These are phyloP conservation scores for Aspergillus pseudotamarii DNA, from an alignment of 2,329 filamentous ascomycete genomes.

Conservation along the genomic window DNA sequence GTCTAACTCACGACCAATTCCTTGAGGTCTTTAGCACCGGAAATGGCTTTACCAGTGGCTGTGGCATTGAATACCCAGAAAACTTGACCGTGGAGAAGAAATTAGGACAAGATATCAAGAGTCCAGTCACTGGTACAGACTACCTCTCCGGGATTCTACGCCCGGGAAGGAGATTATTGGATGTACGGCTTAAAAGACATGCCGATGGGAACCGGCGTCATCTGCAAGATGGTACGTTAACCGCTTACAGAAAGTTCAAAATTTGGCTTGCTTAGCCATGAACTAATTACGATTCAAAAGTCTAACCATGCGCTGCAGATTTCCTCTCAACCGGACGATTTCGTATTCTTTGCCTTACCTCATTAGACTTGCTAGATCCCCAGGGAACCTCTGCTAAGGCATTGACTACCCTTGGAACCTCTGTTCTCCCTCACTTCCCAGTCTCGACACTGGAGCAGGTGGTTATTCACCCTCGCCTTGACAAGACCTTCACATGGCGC, in stretches of 20 bases:
- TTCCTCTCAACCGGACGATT: conserved; percentile 42
- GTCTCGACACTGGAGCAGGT: conserved; percentile 36
- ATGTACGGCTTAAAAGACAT: conserved; percentile 38
- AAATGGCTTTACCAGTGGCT: conserved; percentile 43
- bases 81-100: conserved; percentile 32
- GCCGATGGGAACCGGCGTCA: conserved; percentile 40
- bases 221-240: conserved; percentile 38
- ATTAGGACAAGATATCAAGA: conserved; percentile 11
- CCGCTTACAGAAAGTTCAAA: background rate
- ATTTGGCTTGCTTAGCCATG: background rate
- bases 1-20: conserved; percentile 39
- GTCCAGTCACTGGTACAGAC: conserved; percentile 35
- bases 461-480: conserved; percentile 35
- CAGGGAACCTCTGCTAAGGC: conserved; percentile 29
- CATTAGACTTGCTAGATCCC: conserved; percentile 36
- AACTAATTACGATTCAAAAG: no score
- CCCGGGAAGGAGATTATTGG: conserved; percentile 39
- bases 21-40: conserved; percentile 40
- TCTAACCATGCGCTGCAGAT: conserved; percentile 23
- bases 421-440: conserved; percentile 30
- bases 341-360: conserved; percentile 39
- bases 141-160: conserved; percentile 38
- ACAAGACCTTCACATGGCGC: conserved; percentile 35
- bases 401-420: conserved; percentile 24
- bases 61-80: conserved; percentile 41